phyloP scores from a whole-genome alignment of 2,329 filamentous ascomycete species.

The Pseudonectria foliicola region DNA sequence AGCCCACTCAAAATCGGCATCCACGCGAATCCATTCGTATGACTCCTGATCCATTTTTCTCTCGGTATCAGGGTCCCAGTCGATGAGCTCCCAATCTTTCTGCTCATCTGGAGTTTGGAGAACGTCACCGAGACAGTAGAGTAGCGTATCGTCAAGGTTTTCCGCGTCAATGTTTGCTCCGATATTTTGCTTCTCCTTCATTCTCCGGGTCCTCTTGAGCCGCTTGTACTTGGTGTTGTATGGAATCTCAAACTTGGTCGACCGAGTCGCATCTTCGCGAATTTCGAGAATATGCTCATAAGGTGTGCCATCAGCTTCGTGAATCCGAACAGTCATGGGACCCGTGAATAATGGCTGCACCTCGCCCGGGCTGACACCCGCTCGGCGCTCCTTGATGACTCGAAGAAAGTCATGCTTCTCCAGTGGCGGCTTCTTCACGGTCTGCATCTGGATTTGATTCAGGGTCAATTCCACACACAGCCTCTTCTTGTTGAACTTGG shows the following conservation, averaged over 20 bases:
- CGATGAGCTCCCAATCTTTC: conserved; percentile 72
- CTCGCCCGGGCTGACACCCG: conserved; percentile 60
- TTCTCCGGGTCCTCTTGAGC: conserved; percentile 76
- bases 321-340: conserved; percentile 95
- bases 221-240: conserved; percentile 99
- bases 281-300: conserved; percentile 98
- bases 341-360: conserved; percentile 82
- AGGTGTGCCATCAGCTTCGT: conserved; percentile 95
- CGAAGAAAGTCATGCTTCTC: conserved; percentile 73
- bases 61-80: conserved; percentile 87
- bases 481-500: conserved; percentile 96
- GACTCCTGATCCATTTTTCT: conserved; percentile 90
- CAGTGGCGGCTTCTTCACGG: conserved; percentile 39
- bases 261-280: conserved; percentile 71
- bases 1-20: conserved; percentile 98
- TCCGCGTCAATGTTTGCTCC: conserved; percentile 54
- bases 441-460: conserved; percentile 60
- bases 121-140: conserved; percentile 90
- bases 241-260: conserved; percentile 79
- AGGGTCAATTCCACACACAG: conserved; percentile 90
- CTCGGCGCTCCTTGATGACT: conserved; percentile 72
- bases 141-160: conserved; percentile 69
- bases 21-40: conserved; percentile 97
- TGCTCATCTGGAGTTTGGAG: conserved; percentile 77
- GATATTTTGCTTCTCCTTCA: conserved; percentile 62